Conservation (phyloP, 805 yeast species). For the Pichia heedii region DNA sequence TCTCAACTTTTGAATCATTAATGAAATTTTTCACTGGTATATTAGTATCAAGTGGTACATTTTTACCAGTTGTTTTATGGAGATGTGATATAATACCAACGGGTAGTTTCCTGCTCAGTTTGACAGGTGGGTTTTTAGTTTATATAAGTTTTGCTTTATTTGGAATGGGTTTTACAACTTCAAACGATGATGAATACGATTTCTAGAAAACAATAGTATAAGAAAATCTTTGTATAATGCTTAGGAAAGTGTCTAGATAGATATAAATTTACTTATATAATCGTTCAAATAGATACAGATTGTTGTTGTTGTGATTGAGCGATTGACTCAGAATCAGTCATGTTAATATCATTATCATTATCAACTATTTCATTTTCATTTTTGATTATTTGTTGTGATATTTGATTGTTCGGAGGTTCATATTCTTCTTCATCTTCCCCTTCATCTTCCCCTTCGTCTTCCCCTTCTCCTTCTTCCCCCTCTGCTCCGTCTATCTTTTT, state of each 20-base stretch:
- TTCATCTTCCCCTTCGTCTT: neutral
- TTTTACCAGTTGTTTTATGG: constrained; percentile 25
- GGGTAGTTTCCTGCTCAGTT: constrained; percentile 46
- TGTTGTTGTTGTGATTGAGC: no score
- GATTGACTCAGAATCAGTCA: no score
- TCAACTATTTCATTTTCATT: no score
- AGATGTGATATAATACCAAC: constrained; percentile 22
- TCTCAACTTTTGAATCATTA: constrained; percentile 17
- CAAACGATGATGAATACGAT: constrained; percentile 34
- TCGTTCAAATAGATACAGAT: no score
- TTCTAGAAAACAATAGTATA: no score
- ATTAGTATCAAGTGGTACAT: constrained; percentile 26
- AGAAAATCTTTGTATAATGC: no score
- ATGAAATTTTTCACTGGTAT: constrained; percentile 27
- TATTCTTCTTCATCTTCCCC: neutral
- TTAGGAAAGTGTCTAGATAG: no score
- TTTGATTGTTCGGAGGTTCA: neutral
- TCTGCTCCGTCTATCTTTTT: neutral
- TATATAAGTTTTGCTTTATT: constrained; percentile 78
- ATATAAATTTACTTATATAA: no score
- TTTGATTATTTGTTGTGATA: no score
- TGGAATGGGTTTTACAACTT: constrained; percentile 61
- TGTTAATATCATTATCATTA: no score
- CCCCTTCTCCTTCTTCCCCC: no score
- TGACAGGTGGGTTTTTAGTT: constrained; percentile 75